Evolutionary conservation across 2,329 filamentous ascomycete genomes (phyloP), one percentile per base, ranked within the genome.

Genomic region (Neonectria neomacrospora): DNA sequence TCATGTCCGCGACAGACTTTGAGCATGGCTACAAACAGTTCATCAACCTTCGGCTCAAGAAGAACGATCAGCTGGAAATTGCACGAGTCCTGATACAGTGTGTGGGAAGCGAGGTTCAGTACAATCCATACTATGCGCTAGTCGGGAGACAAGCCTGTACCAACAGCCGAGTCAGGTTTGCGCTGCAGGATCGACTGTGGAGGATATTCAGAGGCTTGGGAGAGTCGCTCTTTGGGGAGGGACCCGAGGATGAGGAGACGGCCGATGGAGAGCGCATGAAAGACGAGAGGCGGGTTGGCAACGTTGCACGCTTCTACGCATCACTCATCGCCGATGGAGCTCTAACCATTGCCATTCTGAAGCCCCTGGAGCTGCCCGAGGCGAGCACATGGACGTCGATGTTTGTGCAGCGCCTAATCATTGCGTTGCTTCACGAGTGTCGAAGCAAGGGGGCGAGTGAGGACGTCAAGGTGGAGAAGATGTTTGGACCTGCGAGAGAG

Each of bases 101-200:
- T 75, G 90, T 90, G 1, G 92, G 92, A 45, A 90, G 91, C 3
- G 96, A 98, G 79, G 84, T 90, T 60, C 84, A 85, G 1, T 97
- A 97, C 79, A 99, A 99, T 73, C 92, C 92, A 0, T 99, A 97
- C 80, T 99, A 99, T 76, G 92, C 92, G 0, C 82, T 97, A 1
- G 90, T 99, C 39, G 94, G 93, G 10, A 88, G 87, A 51, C 90
- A 90, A 67, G 84, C 97, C 9, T 96, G 94, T 44, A 50, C 66
- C 3, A 92, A 94, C 64, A 88, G 88, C 68, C 88, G 89, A 71
- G 85, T 96, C 69, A 88, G 89, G 65, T 95, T 95, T 80, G 90
- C 92, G 1, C 96, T 98, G 75, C 92, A 96, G 75, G 94, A 95
- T 72, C 88, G 90, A 8, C 82, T 98, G 1, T 97, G 94, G 90